Conservation (phyloP, 495 filamentous ascomycete species). For the Thermothielavioides terrestris region DNA sequence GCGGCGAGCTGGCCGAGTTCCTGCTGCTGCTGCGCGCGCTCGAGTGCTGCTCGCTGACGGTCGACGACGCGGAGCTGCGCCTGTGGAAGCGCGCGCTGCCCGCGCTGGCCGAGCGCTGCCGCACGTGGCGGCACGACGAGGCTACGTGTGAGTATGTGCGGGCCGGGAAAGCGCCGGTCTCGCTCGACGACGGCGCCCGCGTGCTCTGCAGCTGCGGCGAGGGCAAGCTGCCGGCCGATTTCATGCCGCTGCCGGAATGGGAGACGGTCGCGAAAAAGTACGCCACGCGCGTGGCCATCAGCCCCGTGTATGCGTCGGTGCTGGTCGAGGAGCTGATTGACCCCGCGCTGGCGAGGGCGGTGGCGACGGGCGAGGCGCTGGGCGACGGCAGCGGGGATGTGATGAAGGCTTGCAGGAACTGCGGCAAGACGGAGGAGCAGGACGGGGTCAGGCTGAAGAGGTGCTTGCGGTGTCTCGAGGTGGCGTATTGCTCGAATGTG, state of each 20-base stretch:
- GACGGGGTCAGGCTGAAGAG: conserved; percentile 18
- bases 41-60: conserved; percentile 23
- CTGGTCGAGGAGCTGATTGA: conserved; percentile 26
- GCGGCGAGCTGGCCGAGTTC: conserved; percentile 22
- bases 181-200: conserved; percentile 15
- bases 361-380: background rate
- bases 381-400: background rate
- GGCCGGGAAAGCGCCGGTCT: conserved; percentile 19
- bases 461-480: conserved; percentile 23
- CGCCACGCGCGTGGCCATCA: conserved; percentile 31
- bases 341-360: background rate
- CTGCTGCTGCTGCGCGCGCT: conserved; percentile 19
- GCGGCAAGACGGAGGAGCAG: conserved; percentile 17
- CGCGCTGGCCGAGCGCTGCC: conserved; percentile 45
- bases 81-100: conserved; percentile 46
- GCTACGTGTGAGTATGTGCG: conserved; percentile 41
- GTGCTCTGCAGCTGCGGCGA: conserved; percentile 32
- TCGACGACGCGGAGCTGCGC: conserved; percentile 35
- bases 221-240: conserved; percentile 25
- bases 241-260: conserved; percentile 28
- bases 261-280: conserved; percentile 12
- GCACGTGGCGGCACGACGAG: conserved; percentile 40
- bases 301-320: conserved; percentile 23
- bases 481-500: conserved; percentile 26
- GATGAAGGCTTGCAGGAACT: conserved; percentile 19